Conservation (phyloP, 1,284 basidiomycete species). For the Lignosus rhinocerotis region DNA sequence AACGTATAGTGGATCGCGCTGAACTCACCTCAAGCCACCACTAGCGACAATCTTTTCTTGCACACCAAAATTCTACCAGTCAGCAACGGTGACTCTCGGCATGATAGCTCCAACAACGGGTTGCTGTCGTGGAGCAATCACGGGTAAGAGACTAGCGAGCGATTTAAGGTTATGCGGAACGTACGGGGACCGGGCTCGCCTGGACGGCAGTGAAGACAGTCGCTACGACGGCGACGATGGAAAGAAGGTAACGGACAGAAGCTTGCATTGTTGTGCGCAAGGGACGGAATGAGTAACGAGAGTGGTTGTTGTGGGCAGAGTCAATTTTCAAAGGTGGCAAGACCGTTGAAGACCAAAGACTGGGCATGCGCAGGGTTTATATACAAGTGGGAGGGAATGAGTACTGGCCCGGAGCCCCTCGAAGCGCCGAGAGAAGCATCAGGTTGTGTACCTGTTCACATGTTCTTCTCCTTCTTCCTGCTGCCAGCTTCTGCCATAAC, state of each 20-base stretch:
- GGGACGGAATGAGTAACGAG: not conserved
- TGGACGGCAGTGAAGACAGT: constrained; percentile 18
- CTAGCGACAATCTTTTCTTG: not conserved
- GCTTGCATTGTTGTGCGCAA: constrained; percentile 13
- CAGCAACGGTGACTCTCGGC: constrained; percentile 22
- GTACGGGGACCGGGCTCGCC: constrained; percentile 12
- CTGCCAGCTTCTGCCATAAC: no score
- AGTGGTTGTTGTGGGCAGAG: not conserved
- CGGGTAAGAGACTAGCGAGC: not conserved
- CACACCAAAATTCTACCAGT: constrained; percentile 15
- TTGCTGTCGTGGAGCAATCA: not conserved
- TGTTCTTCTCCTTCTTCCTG: no score
- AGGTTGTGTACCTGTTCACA: no score
- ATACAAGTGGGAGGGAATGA: no score
- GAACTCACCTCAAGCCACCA: not conserved
- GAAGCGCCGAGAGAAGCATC: no score
- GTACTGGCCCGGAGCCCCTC: no score
- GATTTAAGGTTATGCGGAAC: not conserved
- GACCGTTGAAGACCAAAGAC: not conserved
- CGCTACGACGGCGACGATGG: constrained; percentile 18
- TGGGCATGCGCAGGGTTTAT: not conserved
- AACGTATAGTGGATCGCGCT: not conserved
- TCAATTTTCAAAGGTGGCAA: not conserved
- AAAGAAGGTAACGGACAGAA: constrained; percentile 17
- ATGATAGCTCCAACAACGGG: constrained; percentile 15